Base-by-base conservation (phyloP, 495 filamentous ascomycete species). In the Trichocladium antarcticum region DNA sequence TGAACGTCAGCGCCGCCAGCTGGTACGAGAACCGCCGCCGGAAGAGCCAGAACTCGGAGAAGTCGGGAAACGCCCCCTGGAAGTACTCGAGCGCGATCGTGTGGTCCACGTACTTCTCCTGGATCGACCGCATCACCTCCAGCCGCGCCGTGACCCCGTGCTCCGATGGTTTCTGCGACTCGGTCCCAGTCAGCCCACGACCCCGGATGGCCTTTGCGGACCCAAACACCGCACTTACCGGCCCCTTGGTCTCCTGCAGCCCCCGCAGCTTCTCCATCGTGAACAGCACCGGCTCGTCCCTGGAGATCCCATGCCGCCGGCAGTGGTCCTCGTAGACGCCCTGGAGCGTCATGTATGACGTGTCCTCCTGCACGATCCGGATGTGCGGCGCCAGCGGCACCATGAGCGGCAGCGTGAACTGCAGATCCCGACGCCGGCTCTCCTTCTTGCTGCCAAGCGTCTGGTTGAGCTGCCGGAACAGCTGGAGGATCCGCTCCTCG, bases 401-500 rank as follows among this genome's bases (percentile, higher is more conserved):
- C 83, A 97, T 95, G 48, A 95, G 69, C 1, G 93, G 93, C 31
- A 99, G 77, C 49, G 92, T 87, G 73, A 99, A 99, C 62, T 88
- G 89, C 31, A 99, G 72, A 61, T 97, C 95, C 28, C 93, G 82
- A 10, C 89, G 81, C 39, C 93, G 79, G 58, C 84, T 90, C 65
- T 99, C 93, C 70, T 97, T 97, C 56, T 87, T 83, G 66, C 89
- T 90, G 14, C 80, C 74, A 37, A 99, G 73, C 24, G 82, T 79
- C 52, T 87, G 86, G 64, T 99, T 97, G 71, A 99, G 89, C 51
- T 95, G 93, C 17, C 93, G 79, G 80, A 97, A 99, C n/a, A 99
- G 73, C 63, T 99, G 93, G 37, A 95, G 65, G 43, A 97, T 94
- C 28, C 90, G 77, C 63, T 99, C 93, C 60, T 99, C 93, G 14